Evolutionary conservation across 352 stramenopile genomes (phyloP).

Genomic region (Phytophthora ramorum): DNA sequence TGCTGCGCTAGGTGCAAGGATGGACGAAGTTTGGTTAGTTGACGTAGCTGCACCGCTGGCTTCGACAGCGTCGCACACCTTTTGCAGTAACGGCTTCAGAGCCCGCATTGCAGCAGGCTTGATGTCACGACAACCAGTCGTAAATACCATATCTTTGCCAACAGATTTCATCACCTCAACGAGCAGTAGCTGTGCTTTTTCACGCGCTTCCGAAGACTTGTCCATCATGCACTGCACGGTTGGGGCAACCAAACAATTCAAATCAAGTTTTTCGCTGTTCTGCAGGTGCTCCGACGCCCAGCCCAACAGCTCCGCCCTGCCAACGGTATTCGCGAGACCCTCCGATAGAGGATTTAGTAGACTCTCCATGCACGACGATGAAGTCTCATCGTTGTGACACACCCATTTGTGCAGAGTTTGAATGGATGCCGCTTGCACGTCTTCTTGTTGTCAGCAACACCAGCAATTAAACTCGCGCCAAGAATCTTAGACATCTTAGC

Average conservation of each 20-base stretch:
- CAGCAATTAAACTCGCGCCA: slow-evolving; percentile 66
- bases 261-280: slow-evolving; percentile 71
- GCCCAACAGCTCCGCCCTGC: slow-evolving; percentile 74
- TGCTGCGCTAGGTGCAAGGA: slow-evolving; percentile 8
- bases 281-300: slow-evolving; percentile 78
- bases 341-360: slow-evolving; percentile 73
- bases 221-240: slow-evolving; percentile 87
- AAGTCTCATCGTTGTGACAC: slow-evolving; percentile 75
- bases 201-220: slow-evolving; percentile 82
- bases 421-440: slow-evolving; percentile 77
- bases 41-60: slow-evolving; percentile 17
- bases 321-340: slow-evolving; percentile 78
- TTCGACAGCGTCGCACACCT: slow-evolving; percentile 63
- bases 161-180: slow-evolving; percentile 86
- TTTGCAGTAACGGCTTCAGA: slow-evolving; percentile 86
- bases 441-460: slow-evolving; percentile 91
- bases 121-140: slow-evolving; percentile 78
- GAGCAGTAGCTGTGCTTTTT: slow-evolving; percentile 83
- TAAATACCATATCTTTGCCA: slow-evolving; percentile 75
- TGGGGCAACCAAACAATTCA: slow-evolving; percentile 69
- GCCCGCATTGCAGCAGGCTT: slow-evolving; percentile 88
- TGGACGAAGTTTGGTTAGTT: slow-evolving; percentile 10
- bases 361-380: slow-evolving; percentile 71
- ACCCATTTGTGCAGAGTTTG: slow-evolving; percentile 89
- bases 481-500: slow-evolving; percentile 86